A percentile compares a stretch with the other conserved stretches of the same genome.
Evolutionary conservation across 129 eudicot genomes (phyloP).

Genomic region (Gnaphalium uliginosum): DNA sequence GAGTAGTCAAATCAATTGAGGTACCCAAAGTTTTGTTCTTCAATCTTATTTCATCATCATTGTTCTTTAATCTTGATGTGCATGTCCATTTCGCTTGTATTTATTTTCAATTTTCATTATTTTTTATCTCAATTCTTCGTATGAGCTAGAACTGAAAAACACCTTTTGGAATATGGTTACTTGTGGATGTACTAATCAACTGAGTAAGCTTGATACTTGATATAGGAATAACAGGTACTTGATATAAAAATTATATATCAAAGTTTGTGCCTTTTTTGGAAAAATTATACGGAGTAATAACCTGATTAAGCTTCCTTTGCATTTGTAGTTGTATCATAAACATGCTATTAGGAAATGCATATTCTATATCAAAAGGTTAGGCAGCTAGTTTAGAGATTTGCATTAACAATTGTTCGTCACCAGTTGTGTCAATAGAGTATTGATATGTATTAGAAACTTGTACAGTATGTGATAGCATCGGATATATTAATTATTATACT

Average conservation of each 20-base stretch:
- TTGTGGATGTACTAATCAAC: neutral
- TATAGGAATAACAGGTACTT: neutral
- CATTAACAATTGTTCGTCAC: neutral
- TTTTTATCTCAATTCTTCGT: neutral
- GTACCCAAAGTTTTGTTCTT: constrained; percentile 25
- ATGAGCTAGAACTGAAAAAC: neutral
- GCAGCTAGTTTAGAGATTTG: neutral
- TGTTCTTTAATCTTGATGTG: neutral
- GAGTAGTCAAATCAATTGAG: constrained; percentile 43
- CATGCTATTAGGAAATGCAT: neutral
- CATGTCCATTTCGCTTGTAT: neutral
- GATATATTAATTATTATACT: no score
- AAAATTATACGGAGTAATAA: no score
- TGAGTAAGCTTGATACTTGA: neutral
- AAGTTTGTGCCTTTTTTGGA: neutral
- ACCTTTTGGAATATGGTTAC: neutral
- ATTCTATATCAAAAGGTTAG: neutral
- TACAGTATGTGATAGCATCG: neutral
- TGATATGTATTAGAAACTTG: neutral
- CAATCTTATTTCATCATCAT: constrained; percentile 1
- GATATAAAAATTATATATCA: no score
- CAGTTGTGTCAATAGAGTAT: neutral
- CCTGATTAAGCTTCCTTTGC: neutral
- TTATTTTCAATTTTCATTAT: neutral
- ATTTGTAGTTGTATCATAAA: neutral